Evolutionary conservation across 495 filamentous ascomycete species (phyloP), one percentile per base, ranked within the genome.

Genomic region (Gamarada debralockiae): DNA sequence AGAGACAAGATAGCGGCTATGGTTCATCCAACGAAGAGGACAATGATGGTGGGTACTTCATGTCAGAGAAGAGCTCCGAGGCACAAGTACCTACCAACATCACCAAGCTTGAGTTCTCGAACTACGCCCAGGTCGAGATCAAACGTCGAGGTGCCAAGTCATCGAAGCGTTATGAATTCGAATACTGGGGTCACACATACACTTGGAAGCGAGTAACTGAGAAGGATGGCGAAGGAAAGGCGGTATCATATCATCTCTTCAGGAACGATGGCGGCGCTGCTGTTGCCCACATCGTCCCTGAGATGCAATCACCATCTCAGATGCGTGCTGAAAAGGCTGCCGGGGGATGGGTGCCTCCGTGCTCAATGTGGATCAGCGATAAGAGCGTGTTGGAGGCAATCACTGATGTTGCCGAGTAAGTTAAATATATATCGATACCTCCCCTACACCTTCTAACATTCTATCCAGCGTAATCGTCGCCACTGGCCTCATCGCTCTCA

Each of bases 351-450:
- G 75, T 98, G 27, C 90, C 90, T 41, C 92, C 90, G 23, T 93
- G 85, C 61, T 85, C 85, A 51, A 82, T 98, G 82, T 87, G 85
- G 79, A 89, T 98, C 55, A 86, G 78, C 52, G 90, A 96, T 68
- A 63, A 79, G 33, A 73, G 73, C 17, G 71, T 91, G 41, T 70
- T 89, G 54, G 74, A 82, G 38, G 80, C 77, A 55, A 70, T 78
- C 63, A 84, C 83, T 52, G 93, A 97, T 65, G 80, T 92, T 67
- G 88, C 89, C 56, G 93, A 98, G 92, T 97, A 83, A 89, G 91
- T 88, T 33, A 40, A 18, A 15, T 15, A 3, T 48, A 51, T 42
- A 25, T 41, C 3, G n/a, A n/a, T n/a, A n/a, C n/a, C 25, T 27
- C 20, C 24, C 38, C 25, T 18, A 25, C 15, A 23, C 12, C 29